A percentile compares a stretch with the other conserved stretches of the same genome.
Evolutionary conservation across 2,329 filamentous ascomycete genomes (phyloP).

Genomic region (Alternaria postmessia): DNA sequence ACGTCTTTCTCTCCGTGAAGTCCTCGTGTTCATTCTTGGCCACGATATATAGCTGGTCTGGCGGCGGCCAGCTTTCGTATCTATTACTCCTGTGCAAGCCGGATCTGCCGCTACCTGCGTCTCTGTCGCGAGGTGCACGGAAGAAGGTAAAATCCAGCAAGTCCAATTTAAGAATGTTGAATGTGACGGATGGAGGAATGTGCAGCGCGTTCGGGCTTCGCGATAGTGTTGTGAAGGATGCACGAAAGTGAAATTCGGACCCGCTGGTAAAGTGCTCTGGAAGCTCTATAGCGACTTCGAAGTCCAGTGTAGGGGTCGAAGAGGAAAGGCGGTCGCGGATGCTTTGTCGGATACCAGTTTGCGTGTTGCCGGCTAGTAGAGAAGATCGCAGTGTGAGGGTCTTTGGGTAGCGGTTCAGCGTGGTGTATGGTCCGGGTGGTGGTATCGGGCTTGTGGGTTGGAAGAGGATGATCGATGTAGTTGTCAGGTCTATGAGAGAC

Average conservation of each 20-base stretch:
- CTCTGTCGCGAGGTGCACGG: conserved; percentile 31
- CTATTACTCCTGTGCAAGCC: conserved; percentile 4
- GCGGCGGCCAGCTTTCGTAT: conserved; percentile 10
- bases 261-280: conserved; percentile 27
- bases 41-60: neutral
- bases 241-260: conserved; percentile 29
- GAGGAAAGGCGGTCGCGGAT: conserved; percentile 32
- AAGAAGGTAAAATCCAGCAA: conserved; percentile 29
- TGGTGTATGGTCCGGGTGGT: conserved; percentile 2
- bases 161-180: conserved; percentile 29
- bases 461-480: conserved; percentile 27
- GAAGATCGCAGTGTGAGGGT: conserved; percentile 27
- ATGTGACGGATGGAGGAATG: conserved; percentile 23
- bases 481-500: conserved; percentile 14
- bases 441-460: conserved; percentile 17
- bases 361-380: conserved; percentile 17
- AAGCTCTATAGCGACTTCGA: conserved; percentile 25
- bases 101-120: conserved; percentile 11
- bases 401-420: conserved; percentile 14
- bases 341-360: conserved; percentile 31
- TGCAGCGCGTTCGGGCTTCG: conserved; percentile 20
- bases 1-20: conserved; percentile 21
- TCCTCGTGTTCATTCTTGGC: conserved; percentile 1
- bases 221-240: conserved; percentile 19
- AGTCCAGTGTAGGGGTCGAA: conserved; percentile 31